These are phyloP conservation scores for Acer negundo DNA, from an alignment of 345 rosid species.

Conservation along the genomic window DNA sequence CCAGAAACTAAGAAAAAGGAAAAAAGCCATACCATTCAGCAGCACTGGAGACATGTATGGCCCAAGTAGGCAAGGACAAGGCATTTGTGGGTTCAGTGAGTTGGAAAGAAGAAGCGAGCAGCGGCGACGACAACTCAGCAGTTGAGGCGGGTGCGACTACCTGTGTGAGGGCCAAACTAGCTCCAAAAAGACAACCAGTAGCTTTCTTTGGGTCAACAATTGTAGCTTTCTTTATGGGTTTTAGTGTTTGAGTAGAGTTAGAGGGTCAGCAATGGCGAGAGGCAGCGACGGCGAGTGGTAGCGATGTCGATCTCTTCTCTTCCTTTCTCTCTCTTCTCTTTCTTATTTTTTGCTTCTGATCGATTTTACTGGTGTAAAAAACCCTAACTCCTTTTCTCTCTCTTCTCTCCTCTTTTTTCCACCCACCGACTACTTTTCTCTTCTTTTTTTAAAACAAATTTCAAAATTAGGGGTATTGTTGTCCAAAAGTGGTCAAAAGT, in stretches of 20 bases:
- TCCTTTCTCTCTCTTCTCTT: no score
- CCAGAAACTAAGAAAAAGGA: not conserved
- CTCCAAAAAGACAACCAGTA: constrained; percentile 51
- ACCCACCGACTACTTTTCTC: no score
- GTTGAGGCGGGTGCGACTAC: constrained; percentile 55
- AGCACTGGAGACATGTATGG: constrained; percentile 87
- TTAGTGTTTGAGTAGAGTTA: not conserved
- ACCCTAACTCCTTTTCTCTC: no score
- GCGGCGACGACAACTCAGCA: constrained; percentile 37
- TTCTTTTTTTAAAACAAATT: no score
- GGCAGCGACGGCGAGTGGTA: no score
- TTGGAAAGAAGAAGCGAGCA: constrained; percentile 43
- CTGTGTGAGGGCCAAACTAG: constrained; percentile 51
- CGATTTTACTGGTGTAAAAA: no score
- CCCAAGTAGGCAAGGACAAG: constrained; percentile 92
- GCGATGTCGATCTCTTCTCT: no score
- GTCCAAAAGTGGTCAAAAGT: no score
- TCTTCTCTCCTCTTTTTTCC: no score
- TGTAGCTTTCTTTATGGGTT: constrained; percentile 5
- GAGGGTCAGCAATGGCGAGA: no score
- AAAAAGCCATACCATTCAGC: constrained; percentile 63
- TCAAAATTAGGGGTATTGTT: no score
- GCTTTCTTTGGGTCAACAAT: constrained; percentile 25
- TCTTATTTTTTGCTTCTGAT: no score
- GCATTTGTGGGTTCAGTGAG: constrained; percentile 85